Conservation (phyloP, 441 rosid species). For the Gossypium laxum region DNA sequence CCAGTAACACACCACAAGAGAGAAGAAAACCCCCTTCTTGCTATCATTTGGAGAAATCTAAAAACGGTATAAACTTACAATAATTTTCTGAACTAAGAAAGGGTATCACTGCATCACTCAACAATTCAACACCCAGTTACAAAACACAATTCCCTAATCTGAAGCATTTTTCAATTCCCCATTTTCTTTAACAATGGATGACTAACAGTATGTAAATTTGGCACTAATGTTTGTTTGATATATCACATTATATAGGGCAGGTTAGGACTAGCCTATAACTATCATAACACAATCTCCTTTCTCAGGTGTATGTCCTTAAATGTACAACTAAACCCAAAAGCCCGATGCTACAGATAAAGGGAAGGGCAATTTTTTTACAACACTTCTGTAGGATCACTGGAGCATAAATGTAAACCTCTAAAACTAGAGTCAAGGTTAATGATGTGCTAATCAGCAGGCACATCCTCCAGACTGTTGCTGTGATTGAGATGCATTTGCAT, state of each 20-base stretch:
- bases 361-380: slow-evolving; percentile 31
- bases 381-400: slow-evolving; percentile 2
- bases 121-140: background rate
- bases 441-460: slow-evolving; percentile 39
- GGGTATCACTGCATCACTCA: background rate
- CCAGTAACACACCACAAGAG: background rate
- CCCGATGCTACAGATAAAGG: slow-evolving; percentile 17
- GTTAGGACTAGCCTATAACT: slow-evolving; percentile 21
- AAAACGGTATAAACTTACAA: background rate
- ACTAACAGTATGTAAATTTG: slow-evolving; percentile 13
- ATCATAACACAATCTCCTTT: slow-evolving; percentile 8
- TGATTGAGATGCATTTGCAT: slow-evolving; percentile 46
- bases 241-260: slow-evolving; percentile 16
- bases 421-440: slow-evolving; percentile 12
- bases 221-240: slow-evolving; percentile 5
- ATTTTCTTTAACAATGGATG: slow-evolving; percentile 1
- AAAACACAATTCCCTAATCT: background rate
- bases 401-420: background rate
- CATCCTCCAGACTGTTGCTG: slow-evolving; percentile 73
- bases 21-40: background rate
- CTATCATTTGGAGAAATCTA: background rate
- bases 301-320: slow-evolving; percentile 1
- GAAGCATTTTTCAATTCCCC: background rate
- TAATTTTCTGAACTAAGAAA: background rate
- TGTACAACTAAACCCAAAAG: slow-evolving; percentile 7